These are phyloP conservation scores for Albatrellus ellisii DNA, from an alignment of 768 basidiomycete genomes.

Conservation along the genomic window DNA sequence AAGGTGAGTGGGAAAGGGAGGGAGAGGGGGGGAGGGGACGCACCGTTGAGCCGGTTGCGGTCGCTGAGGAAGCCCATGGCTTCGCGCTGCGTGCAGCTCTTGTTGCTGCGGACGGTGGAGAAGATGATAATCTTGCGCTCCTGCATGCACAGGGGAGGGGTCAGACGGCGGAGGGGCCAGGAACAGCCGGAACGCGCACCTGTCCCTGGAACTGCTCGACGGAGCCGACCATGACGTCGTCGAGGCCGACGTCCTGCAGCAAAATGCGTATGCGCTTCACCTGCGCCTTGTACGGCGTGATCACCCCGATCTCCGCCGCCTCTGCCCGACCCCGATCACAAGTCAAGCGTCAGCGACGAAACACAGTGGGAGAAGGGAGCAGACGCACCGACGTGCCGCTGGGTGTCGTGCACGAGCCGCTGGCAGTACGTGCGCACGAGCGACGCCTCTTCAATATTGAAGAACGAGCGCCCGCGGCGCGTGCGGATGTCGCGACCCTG, in stretches of 20 bases:
- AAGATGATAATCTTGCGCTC: conserved; percentile 26
- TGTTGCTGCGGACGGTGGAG: conserved; percentile 24
- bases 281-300: conserved; percentile 28
- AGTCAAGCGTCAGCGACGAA: not conserved
- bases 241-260: conserved; percentile 10
- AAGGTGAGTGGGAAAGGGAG: not conserved
- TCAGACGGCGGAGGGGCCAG: not conserved
- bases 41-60: conserved; percentile 27
- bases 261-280: conserved; percentile 19
- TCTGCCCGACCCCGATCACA: conserved; percentile 9
- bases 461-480: conserved; percentile 25
- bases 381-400: conserved; percentile 20
- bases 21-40: not conserved
- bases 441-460: conserved; percentile 26
- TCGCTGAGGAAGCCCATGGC: conserved; percentile 25
- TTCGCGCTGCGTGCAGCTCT: conserved; percentile 16
- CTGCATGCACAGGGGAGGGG: conserved; percentile 9
- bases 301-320: conserved; percentile 23
- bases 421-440: conserved; percentile 22
- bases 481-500: conserved; percentile 23
- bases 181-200: conserved; percentile 14
- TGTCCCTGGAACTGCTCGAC: conserved; percentile 32
- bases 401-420: conserved; percentile 16
- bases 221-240: conserved; percentile 21
- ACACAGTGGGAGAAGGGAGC: not conserved